Base-by-base conservation (phyloP, 2,329 filamentous ascomycete genomes). In the Diaporthe longicolla region DNA sequence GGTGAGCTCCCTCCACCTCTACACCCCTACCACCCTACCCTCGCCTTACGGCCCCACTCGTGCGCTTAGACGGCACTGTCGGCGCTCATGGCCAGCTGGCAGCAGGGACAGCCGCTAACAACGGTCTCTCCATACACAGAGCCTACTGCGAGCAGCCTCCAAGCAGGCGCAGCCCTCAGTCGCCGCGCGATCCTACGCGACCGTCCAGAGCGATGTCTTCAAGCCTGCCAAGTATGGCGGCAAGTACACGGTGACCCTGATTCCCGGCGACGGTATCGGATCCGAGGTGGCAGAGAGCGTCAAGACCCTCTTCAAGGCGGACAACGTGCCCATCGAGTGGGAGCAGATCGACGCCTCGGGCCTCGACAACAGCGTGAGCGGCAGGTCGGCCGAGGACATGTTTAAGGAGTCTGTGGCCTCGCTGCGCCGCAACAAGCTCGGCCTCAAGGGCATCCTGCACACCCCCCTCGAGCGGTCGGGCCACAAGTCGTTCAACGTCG, bases 401-500 rank as follows among this genome's bases (percentile, higher is more conserved):
- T 98, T 99, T 91, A 92, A 94, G 83, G 94, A 98, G 87, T 95
- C 95, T 72, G 95, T 99, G 82, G 92, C 95, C 76, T 98, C 97
- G 73, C 91, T 99, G 82, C 95, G 95, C 89, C 93, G 97, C 86
- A 99, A 99, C 92, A 98, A 98, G 92, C 92, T 99, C 80, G 97
- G 95, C 80, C 91, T 99, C 82, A 99, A 99, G 92, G 97, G 97
- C 85, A 99, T 99, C 85, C 91, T 99, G 61, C 96, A 98, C 90
- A 99, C 97, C 35, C 97, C 97, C 79, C 94, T 99, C 83, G 94
- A 95, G 88, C 93, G 97, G 81, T 98, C 95, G 78, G 97, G 97
- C 81, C 97, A 99, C 90, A 95, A 97, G 87, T 97, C 94, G 79
- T 99, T 99, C 95, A 99, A 99, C 89, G 97, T 99, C 80, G 97